Base-by-base conservation (phyloP, 2,329 filamentous ascomycete genomes). In the Exophiala alcalophila region DNA sequence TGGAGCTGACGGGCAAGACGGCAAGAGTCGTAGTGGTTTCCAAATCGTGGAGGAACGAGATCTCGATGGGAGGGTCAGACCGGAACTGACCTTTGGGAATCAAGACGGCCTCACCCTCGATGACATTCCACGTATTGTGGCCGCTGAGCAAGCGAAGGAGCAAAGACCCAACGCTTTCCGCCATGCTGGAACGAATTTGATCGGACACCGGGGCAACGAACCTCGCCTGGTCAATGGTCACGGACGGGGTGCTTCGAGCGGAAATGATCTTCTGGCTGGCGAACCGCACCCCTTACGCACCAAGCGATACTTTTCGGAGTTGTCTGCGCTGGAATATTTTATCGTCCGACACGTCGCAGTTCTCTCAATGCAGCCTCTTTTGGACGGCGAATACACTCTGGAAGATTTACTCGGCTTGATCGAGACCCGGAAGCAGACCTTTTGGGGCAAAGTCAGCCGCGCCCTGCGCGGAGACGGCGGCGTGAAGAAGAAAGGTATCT, bases 391-490 rank as follows among this genome's bases (percentile, higher is more conserved):
- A 56, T 97, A 97, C 65, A 86, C 84, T n/a, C 76, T 97, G 45
- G 92, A 97, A 54, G 92, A 98, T 60, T 73, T 98, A 2, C 77
- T 97, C 10, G 81, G 86, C 49, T 80, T 98, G 35, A 97, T 98
- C 50, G 92, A 98, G 65, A 88, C 87, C 2, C 83, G 87, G 59
- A 94, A 95, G 50, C 81, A 87, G 16, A 97, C 87, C 0, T 95
- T 98, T 67, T 98, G 92, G 92, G 92, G 91, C 64, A 96, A 96
- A 58, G 90, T 98, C 52, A 91, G 90, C 50, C 95, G 96, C 62
- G 91, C 90, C 1, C 95, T 97, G 61, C 92, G 91, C 65, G 88
- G 87, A 55, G 86, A 92, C 57, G 60, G 62, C 30, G 68, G 70
- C 41, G 84, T 90, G 63, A 94, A 94, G 70, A 94, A 94, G 71